Conservation (phyloP, 805 yeast genomes). For the Candida suzukii region DNA sequence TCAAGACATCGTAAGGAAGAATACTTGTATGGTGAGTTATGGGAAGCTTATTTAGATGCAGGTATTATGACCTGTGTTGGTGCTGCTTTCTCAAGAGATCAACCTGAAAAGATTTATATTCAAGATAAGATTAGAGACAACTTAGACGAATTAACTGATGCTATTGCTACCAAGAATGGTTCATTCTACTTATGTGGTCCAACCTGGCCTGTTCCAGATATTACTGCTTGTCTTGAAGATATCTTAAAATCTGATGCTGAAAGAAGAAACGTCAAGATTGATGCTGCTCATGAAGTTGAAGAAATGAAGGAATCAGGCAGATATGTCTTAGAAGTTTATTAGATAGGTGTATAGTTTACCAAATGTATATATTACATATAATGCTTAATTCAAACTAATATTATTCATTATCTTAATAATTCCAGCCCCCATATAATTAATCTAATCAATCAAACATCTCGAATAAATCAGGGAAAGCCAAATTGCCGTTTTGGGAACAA, state of each 20-base stretch:
- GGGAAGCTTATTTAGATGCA: constrained; percentile 94
- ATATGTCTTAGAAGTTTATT: constrained; percentile 90
- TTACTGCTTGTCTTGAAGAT: constrained; percentile 82
- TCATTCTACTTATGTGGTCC: constrained; percentile 97
- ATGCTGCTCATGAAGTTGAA: constrained; percentile 76
- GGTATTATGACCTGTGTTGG: constrained; percentile 91
- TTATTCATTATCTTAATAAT: too few species aligned
- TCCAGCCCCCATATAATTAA: too few species aligned
- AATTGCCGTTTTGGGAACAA: too few species aligned
- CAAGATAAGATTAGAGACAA: constrained; percentile 87
- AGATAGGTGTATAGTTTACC: too few species aligned
- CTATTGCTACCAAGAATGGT: constrained; percentile 73
- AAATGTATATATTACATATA: too few species aligned
- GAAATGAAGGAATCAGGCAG: constrained; percentile 90
- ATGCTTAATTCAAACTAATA: too few species aligned
- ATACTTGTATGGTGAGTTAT: constrained; percentile 90
- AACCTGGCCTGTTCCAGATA: constrained; percentile 98
- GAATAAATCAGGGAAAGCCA: too few species aligned
- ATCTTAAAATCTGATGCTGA: constrained; percentile 68
- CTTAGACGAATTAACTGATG: constrained; percentile 64
- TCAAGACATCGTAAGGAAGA: constrained; percentile 95
- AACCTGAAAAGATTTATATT: constrained; percentile 87
- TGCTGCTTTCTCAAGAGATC: constrained; percentile 98
- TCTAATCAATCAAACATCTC: too few species aligned
- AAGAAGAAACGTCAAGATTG: constrained; percentile 57